Base-by-base conservation (phyloP, 2,329 filamentous ascomycete species). In the Epichloe gansuensis region DNA sequence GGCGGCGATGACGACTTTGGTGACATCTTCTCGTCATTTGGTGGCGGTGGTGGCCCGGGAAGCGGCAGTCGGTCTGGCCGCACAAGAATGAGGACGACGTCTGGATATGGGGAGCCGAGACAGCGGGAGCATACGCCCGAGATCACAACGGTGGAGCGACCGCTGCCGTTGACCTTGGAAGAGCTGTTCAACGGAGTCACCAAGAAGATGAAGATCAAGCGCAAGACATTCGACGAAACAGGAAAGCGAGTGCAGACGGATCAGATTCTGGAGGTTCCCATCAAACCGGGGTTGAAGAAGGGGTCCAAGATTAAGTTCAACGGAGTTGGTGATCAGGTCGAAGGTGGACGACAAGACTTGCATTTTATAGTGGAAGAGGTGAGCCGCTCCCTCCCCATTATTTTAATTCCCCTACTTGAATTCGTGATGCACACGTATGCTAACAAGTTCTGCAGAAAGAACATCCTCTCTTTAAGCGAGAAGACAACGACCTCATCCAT, bases 221-320 rank as follows among this genome's bases (percentile, higher is more conserved):
- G 91, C 63, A 97, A 97, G 81, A 90, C 86, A 17, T 97, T 88
- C 67, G 93, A 98, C 67, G 76, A 83, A 21, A 83, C 78, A 0
- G 89, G 89, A 54, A 95, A 95, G 74, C 83, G 90, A 61, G 88
- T 81, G 44, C 86, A 85, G 3, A 87, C 91, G 55, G 93, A 98
- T 62, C 87, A 91, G 63, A 88, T 96, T 17, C 74, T 98, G 34
- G 90, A 95, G 65, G 91, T 97, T 50, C 89, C 90, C 46, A 95
- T 98, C 72, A 97, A 96, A 73, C 84, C 89, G 5, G 93, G 93
- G 54, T 73, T 97, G 69, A 96, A 97, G 73, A 91, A 94, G 61
- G 93, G 93, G 34, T 95, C 88, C 64, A 98, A 97, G 77, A 95
- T 98, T 70, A 96, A 96, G 72, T 98, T 95, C 66, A 88, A 87